Evolutionary conservation across 208 protist species (phyloP), one percentile per base, ranked within the genome.

Genomic region (Trypanosoma scelopori): DNA sequence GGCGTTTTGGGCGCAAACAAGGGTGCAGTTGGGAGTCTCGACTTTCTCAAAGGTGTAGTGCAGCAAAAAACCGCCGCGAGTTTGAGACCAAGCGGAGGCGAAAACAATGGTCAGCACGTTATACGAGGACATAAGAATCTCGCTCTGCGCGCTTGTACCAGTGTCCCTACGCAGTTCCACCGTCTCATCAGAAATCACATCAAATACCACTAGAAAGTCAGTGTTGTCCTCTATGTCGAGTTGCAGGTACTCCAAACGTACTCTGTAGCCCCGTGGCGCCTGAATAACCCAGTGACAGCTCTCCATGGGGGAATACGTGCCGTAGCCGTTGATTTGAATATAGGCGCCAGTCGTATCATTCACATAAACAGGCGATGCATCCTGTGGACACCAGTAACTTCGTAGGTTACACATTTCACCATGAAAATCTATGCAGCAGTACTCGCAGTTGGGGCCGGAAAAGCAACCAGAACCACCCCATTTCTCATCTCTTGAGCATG

Each of bases 301-400:
- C 16, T 72, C 35, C 68, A 78, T 85, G 27, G 79, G 72, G 12
- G 74, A 55, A 59, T 94, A 94, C 1, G 28, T 47, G 3, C 61
- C 67, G 43, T 82, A 85, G 15, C 76, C 83, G 60, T 86, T 87
- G 25, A 94, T 68, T 58, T 91, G 74, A 59, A 94, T 89, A 43
- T 81, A 81, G 13, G 76, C 88, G 16, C 69, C 69, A 7, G 25
- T 27, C 2, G 52, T 30, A 51, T 82, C 78, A 56, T 78, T 67
- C 5, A 87, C 76, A 12, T 62, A 30, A 32, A 90, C 77, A 16
- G 68, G 49, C 16, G 20, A 53, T 12, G 78, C 84, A 7, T 51
- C 76, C 25, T 74, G 72, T 41, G 81, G 57, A 63, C 88, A 94
- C 85, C 88, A 94, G 61, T 90, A 89, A 62, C 85, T 92, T 41